Base-by-base conservation (phyloP, 805 yeast species). In the Metschnikowia henanensis region DNA sequence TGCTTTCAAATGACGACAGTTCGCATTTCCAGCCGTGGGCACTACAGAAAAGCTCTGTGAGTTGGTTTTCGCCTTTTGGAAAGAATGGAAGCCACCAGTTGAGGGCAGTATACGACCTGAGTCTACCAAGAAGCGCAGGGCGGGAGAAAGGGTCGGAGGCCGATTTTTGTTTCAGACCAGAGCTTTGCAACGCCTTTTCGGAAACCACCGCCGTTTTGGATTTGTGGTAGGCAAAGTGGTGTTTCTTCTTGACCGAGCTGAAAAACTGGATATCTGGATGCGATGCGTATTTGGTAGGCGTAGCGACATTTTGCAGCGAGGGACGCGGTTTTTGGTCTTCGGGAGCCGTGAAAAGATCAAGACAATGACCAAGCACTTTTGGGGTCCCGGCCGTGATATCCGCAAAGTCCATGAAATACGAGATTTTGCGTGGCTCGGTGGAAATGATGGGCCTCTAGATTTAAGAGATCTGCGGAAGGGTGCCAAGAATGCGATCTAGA, bases 11-110 rank as follows among this genome's bases (percentile, higher is more conserved):
- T 1, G 64, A 50, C 19, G 63, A 54, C 6, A 67, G 58, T 13
- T 69, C 70, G 47, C 79, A 74, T 38, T 56, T 60, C 84, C 84
- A 80, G 1, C 85, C 85, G 41, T 72, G 65, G 18, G 73, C 52
- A 1, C 81, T 71, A 52, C 81, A 75, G 23, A 57, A 65, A 26
- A 80, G 60, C 40, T 81, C 82, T 5, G 65, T 73, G 21, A 80
- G 55, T 44, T 3, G 30, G 26, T 39, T 26, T 3, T 58, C 57
- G 19, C 45, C 43, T 15, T 22, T 29, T 10, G 40, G 25, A 19
- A 37, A 43, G 17, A 25, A 33, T 1, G 68, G 69, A 0, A 77
- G 51, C 13, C 63, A 58, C 84, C 84, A 80, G 53, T 74, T 74
- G 29, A 73, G 52, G 2, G 73, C 64, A 7, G 65, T 67, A 53